Conservation (phyloP, 2,329 filamentous ascomycete genomes). For the Beauveria bassiana region DNA sequence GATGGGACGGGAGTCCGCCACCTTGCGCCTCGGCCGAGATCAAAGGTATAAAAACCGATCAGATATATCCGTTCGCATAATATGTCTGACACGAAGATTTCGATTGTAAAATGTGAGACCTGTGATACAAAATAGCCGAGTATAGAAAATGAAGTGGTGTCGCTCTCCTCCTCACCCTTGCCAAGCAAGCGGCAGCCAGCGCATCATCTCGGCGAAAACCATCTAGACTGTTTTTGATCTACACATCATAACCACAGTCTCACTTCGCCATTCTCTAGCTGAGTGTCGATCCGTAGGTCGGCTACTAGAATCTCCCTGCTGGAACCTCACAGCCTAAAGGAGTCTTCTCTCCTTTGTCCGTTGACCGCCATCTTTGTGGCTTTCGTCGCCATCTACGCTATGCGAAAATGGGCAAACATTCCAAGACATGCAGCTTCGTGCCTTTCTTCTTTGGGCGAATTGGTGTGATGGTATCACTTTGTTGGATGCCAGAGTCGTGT, state of each 20-base stretch:
- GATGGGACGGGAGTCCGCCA: neutral
- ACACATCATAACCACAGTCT: constrained; percentile 1
- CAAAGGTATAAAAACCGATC: neutral
- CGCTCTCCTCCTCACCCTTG: neutral
- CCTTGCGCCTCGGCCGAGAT: neutral
- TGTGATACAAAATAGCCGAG: too few relatives aligned
- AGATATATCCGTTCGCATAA: too few relatives aligned
- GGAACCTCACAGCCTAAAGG: neutral
- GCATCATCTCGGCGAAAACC: neutral
- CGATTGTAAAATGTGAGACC: neutral
- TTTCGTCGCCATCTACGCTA: constrained; percentile 9
- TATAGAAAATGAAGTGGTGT: neutral
- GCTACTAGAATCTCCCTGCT: neutral
- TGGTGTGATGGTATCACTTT: neutral
- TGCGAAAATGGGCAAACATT: neutral
- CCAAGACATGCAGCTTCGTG: constrained; percentile 2
- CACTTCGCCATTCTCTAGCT: neutral
- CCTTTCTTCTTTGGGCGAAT: neutral
- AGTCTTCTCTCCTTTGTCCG: neutral
- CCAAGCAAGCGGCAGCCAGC: neutral
- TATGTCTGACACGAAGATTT: neutral
- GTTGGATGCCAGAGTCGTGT: neutral
- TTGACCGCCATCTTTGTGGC: neutral
- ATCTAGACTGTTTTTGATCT: neutral
- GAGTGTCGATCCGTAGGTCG: neutral